Percentiles rank a stretch among this genome's conserved stretches.
These are phyloP conservation scores for Camelina hispida DNA, from an alignment of 345 rosid genomes.

Conservation along the genomic window DNA sequence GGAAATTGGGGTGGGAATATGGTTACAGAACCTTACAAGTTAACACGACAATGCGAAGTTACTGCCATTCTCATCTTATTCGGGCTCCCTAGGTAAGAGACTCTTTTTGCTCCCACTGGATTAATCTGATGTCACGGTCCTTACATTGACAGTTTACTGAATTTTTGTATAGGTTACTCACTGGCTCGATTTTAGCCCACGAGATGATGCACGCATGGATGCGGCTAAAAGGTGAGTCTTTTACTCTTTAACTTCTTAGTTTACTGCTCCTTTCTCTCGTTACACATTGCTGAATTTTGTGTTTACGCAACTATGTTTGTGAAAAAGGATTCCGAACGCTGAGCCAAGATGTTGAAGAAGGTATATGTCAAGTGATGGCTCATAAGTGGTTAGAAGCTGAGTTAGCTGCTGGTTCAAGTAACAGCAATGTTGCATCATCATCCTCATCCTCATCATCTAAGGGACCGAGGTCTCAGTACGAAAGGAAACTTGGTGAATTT, in stretches of 20 bases:
- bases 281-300: slow-evolving; percentile 14
- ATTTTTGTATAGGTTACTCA: slow-evolving; percentile 64
- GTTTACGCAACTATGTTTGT: slow-evolving; percentile 23
- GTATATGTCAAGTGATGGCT: slow-evolving; percentile 96
- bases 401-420: slow-evolving; percentile 54
- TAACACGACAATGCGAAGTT: slow-evolving; percentile 84
- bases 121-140: slow-evolving; percentile 2
- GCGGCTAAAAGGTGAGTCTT: slow-evolving; percentile 75
- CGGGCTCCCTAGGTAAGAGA: slow-evolving; percentile 91
- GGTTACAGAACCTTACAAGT: slow-evolving; percentile 79
- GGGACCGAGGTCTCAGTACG: slow-evolving; percentile 67
- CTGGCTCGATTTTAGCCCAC: slow-evolving; percentile 96
- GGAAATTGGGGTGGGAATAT: slow-evolving; percentile 63
- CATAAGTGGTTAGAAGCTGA: slow-evolving; percentile 87
- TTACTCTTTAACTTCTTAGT: neutral
- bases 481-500: slow-evolving; percentile 88
- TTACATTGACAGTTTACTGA: neutral
- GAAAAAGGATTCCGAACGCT: slow-evolving; percentile 74
- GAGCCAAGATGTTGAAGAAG: slow-evolving; percentile 93
- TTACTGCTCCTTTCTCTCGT: slow-evolving; percentile 5
- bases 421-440: slow-evolving; percentile 50
- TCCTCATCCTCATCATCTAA: slow-evolving; percentile 56
- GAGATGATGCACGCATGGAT: slow-evolving; percentile 99
- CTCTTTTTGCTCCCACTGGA: neutral
- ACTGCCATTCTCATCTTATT: slow-evolving; percentile 94